These are phyloP conservation scores for Tulasnella calospora DNA, from an alignment of 768 basidiomycete genomes.

Conservation along the genomic window DNA sequence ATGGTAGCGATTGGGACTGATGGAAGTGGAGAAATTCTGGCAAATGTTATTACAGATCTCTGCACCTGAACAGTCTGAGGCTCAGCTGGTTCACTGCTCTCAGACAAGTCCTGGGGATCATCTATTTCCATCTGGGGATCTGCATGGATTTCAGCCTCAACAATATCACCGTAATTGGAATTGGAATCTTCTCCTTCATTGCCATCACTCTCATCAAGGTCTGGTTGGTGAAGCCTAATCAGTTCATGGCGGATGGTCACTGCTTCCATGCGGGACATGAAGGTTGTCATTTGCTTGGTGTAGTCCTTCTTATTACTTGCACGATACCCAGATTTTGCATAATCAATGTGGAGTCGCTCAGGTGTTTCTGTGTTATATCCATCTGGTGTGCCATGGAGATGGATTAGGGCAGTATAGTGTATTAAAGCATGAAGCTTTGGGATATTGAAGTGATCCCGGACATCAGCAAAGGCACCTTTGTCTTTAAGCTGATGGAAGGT, in stretches of 20 bases:
- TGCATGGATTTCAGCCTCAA: too few relatives aligned
- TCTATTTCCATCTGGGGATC: background rate
- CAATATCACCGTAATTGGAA: background rate
- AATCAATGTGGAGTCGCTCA: constrained; percentile 45
- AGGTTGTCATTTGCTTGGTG: constrained; percentile 42
- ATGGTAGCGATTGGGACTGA: background rate
- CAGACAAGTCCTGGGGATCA: background rate
- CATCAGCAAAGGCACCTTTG: background rate
- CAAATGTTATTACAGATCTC: background rate
- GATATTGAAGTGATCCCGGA: constrained; percentile 39
- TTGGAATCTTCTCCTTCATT: background rate
- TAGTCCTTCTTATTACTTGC: constrained; percentile 39
- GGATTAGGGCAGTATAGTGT: constrained; percentile 36
- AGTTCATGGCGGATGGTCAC: constrained; percentile 34
- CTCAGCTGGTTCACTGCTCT: background rate
- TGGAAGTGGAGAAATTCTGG: background rate
- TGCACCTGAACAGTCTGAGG: background rate
- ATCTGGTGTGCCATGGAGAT: constrained; percentile 36
- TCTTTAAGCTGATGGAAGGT: constrained; percentile 13
- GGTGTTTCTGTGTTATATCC: constrained; percentile 39
- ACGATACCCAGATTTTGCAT: constrained; percentile 39
- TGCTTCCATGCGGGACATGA: constrained; percentile 39
- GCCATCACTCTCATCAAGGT: background rate
- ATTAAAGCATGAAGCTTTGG: constrained; percentile 38
- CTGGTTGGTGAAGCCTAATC: constrained; percentile 32